Percentiles rank a stretch among this genome's conserved stretches.
Evolutionary conservation across 352 stramenopile species (phyloP).

Genomic region (Phytopythium mirpurense): DNA sequence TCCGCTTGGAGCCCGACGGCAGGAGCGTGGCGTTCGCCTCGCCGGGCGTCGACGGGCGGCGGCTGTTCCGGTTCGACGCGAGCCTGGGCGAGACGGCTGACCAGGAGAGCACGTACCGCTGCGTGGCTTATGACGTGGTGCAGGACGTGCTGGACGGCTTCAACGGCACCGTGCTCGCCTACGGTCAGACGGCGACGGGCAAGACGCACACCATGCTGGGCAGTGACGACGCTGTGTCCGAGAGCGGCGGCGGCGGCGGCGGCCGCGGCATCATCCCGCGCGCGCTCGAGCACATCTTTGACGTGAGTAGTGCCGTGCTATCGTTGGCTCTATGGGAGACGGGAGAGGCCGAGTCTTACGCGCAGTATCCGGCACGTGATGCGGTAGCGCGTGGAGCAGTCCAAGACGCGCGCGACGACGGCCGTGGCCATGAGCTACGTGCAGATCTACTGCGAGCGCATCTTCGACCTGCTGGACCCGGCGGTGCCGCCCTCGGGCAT

Average conservation of each 20-base stretch:
- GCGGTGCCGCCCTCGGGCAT: slow-evolving; percentile 34
- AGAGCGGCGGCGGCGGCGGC: slow-evolving; percentile 31
- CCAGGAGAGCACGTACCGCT: slow-evolving; percentile 49
- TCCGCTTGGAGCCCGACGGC: slow-evolving; percentile 25
- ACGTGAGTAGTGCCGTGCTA: slow-evolving; percentile 8
- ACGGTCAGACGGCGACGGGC: slow-evolving; percentile 58
- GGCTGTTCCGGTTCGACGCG: slow-evolving; percentile 58
- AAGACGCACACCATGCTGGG: slow-evolving; percentile 76
- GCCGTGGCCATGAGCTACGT: slow-evolving; percentile 62
- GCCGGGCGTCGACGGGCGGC: slow-evolving; percentile 10
- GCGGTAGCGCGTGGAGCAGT: slow-evolving; percentile 16
- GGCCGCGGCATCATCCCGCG: slow-evolving; percentile 55
- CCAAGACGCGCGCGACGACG: slow-evolving; percentile 26
- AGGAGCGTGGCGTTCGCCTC: slow-evolving; percentile 27
- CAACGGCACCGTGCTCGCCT: slow-evolving; percentile 65
- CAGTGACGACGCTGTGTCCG: slow-evolving; percentile 23
- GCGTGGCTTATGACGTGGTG: slow-evolving; percentile 46
- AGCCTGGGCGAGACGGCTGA: slow-evolving; percentile 29
- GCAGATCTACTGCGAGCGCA: slow-evolving; percentile 80
- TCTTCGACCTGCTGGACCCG: slow-evolving; percentile 62
- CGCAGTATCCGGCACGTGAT: neutral
- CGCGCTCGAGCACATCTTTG: slow-evolving; percentile 56
- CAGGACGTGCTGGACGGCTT: slow-evolving; percentile 59
- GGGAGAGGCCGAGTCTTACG: neutral
- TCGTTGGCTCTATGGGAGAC: neutral